These are phyloP conservation scores for Schizophyllum amplum DNA, from an alignment of 1,284 basidiomycete species.

Conservation along the genomic window DNA sequence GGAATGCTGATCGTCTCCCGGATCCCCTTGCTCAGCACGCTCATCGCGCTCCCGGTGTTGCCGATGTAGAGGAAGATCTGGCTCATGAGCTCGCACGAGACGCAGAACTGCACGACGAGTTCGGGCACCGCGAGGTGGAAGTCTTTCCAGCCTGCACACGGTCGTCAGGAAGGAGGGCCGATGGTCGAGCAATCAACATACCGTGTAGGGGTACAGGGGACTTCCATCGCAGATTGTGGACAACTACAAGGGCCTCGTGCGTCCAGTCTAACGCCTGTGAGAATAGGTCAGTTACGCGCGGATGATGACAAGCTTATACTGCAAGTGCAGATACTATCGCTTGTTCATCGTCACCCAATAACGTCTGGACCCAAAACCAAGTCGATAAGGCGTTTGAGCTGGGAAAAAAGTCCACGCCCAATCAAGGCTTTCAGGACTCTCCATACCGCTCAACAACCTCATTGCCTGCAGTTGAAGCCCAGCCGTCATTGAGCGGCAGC, in stretches of 20 bases:
- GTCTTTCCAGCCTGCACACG: constrained; percentile 9
- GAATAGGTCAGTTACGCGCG: not conserved
- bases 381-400: too few species aligned
- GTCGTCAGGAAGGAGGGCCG: not conserved
- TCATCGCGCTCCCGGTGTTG: constrained; percentile 7
- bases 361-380: too few species aligned
- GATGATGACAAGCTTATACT: not conserved
- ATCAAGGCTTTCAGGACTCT: too few species aligned
- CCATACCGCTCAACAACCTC: too few species aligned
- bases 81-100: constrained; percentile 2
- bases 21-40: constrained; percentile 8
- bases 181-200: not conserved
- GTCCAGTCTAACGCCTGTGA: constrained; percentile 12
- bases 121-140: constrained; percentile 7
- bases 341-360: too few species aligned
- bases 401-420: too few species aligned
- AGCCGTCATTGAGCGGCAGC: too few species aligned
- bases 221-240: constrained; percentile 3
- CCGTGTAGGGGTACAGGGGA: constrained; percentile 6
- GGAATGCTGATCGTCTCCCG: not conserved
- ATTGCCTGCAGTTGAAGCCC: too few species aligned
- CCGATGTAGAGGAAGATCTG: constrained; percentile 7
- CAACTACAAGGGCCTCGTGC: constrained; percentile 8
- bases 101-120: constrained; percentile 6
- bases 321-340: too few species aligned